phyloP scores from a whole-genome alignment of 345 rosid genomes.

The Ricinus communis region DNA sequence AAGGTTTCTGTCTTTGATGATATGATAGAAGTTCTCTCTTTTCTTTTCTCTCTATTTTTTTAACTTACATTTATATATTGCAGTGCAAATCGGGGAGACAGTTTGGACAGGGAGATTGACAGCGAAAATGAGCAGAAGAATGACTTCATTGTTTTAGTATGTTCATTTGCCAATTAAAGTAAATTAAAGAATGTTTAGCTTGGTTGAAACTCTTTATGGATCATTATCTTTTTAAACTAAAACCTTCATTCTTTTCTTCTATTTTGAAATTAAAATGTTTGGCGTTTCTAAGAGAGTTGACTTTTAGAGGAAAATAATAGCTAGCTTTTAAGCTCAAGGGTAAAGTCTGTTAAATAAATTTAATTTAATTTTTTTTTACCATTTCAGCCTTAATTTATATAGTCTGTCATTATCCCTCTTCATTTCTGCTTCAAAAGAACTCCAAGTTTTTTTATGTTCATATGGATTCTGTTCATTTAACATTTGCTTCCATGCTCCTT shows the following conservation, averaged over 20 bases:
- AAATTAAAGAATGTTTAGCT: slow-evolving; percentile 9
- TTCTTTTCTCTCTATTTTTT: slow-evolving; percentile 8
- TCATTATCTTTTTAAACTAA: neutral
- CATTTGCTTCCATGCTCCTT: neutral
- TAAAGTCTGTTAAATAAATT: neutral
- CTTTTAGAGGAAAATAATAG: neutral
- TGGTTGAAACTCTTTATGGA: neutral
- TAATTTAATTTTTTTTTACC: neutral
- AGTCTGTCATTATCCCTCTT: neutral
- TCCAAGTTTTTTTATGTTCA: slow-evolving; percentile 7
- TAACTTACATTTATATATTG: slow-evolving; percentile 17
- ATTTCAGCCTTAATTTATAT: slow-evolving; percentile 1
- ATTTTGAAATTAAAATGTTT: neutral
- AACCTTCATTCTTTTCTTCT: neutral
- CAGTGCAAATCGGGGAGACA: slow-evolving; percentile 58
- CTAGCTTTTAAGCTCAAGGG: neutral
- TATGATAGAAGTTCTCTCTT: slow-evolving; percentile 11
- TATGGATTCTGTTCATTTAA: neutral
- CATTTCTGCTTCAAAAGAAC: neutral
- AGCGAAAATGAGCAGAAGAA: slow-evolving; percentile 41
- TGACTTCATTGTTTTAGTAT: slow-evolving; percentile 55
- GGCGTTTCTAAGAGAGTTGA: neutral
- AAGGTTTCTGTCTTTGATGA: slow-evolving; percentile 49
- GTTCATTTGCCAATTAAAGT: slow-evolving; percentile 23
- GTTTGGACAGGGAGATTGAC: slow-evolving; percentile 44